Base-by-base conservation (phyloP, 2,329 filamentous ascomycete genomes). In the Ophiostoma quercus region DNA sequence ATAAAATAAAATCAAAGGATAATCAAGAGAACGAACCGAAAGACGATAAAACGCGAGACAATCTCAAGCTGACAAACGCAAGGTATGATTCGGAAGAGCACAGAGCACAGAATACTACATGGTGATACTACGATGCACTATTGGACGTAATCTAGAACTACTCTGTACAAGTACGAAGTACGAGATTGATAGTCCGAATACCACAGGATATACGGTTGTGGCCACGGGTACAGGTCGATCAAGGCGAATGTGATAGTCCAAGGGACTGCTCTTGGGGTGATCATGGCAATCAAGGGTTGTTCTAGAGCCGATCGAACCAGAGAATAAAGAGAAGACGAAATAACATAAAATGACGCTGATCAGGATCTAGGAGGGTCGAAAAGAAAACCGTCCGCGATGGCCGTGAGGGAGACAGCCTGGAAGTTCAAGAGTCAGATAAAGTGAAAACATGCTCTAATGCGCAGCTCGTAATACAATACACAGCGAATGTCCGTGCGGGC, bases 201-300 rank as follows among this genome's bases (percentile, higher is more conserved):
- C 16, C 19, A 51, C 6, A 51, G 47, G 22, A 25, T 11, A 25
- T 22, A 25, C n/a, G 22, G 8, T 9, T 32, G 54, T 19, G 25
- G n/a, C 4, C 54, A 32, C 22, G 29, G 25, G 6, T 16, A 16
- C 25, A 16, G 54, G 51, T 9, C 51, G 22, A 57, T 57, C 25
- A 62, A 62, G 57, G 12, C 22, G 32, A 25, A 16, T 3, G 16
- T 29, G 57, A 16, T 62, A 62, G 57, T 8, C 22, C 14, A 29
- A 12, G 25, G 22, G 14, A 62, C 25, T 32, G 12, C 22, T 8
- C 12, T 32, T 25, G 57, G 57, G 57, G 32, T 62, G 57, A 32
- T 62, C 57, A 62, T 62, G 57, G 25, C 22, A 62, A 57, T 57
- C 51, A 57, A 57, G 51, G 51, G 22, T 22, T n/a, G 16, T 54